A percentile compares a stretch with the other conserved stretches of the same genome.
These are phyloP conservation scores for Dictyostelium discoideum DNA, from an alignment of 78 protist species.

Conservation along the genomic window DNA sequence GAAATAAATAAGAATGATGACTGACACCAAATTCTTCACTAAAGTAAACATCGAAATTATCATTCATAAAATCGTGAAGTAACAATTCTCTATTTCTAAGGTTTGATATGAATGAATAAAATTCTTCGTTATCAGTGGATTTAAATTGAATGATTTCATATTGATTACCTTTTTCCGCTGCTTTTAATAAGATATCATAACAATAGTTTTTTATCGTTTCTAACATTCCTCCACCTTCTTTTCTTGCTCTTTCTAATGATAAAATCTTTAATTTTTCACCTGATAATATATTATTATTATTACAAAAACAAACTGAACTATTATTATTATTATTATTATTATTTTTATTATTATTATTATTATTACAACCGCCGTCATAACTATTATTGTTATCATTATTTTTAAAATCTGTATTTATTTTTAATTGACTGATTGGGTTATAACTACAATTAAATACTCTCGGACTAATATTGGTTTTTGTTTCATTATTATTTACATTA, in stretches of 20 bases:
- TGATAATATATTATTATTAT: neutral
- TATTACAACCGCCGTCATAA: neutral
- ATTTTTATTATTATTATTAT: neutral
- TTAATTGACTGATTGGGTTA: neutral
- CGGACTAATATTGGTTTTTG: neutral
- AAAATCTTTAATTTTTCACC: slow-evolving; percentile 41
- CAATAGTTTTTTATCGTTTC: slow-evolving; percentile 14
- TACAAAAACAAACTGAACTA: neutral
- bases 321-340: neutral
- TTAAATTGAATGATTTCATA: slow-evolving; percentile 73
- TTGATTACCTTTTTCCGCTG: slow-evolving; percentile 62
- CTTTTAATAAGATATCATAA: slow-evolving; percentile 8
- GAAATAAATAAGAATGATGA: slow-evolving; percentile 68
- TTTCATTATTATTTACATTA: neutral
- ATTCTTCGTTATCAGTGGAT: slow-evolving; percentile 27
- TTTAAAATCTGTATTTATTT: neutral
- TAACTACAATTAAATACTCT: neutral
- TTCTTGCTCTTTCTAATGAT: slow-evolving; percentile 38
- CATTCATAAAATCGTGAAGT: slow-evolving; percentile 33
- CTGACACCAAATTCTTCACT: slow-evolving; percentile 61
- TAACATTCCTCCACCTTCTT: slow-evolving; percentile 13
- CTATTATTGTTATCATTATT: neutral
- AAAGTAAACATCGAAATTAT: slow-evolving; percentile 57
- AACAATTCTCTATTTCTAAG: slow-evolving; percentile 65
- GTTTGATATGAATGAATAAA: slow-evolving; percentile 57